Evolutionary conservation across 169 alveolate genomes (phyloP).

Genomic region (Theileria orientalis): DNA sequence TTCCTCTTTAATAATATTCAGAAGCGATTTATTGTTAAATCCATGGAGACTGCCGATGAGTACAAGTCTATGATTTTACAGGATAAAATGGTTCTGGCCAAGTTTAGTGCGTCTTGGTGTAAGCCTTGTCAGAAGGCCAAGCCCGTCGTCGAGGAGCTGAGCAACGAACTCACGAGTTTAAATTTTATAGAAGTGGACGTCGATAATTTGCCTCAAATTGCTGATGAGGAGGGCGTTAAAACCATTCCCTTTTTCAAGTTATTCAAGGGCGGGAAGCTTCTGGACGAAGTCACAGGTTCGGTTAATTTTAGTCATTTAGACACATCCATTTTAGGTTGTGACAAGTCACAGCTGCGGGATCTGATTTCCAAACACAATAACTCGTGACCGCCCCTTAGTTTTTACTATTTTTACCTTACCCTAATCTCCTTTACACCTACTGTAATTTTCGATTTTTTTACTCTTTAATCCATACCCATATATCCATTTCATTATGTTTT

Average conservation of each 20-base stretch:
- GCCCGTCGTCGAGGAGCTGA: conserved; percentile 66
- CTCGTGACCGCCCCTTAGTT: background rate
- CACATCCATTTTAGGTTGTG: conserved; percentile 19
- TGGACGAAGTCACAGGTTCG: conserved; percentile 54
- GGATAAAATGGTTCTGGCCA: conserved; percentile 67
- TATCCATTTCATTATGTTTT: background rate
- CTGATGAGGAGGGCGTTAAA: conserved; percentile 68
- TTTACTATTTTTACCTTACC: background rate
- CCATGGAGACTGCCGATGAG: conserved; percentile 64
- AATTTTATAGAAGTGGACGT: conserved; percentile 63
- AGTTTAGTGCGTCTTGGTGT: conserved; percentile 81
- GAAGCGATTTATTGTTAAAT: conserved; percentile 42
- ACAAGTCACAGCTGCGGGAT: conserved; percentile 23
- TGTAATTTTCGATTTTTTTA: background rate
- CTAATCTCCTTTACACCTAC: background rate
- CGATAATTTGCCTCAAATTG: conserved; percentile 61
- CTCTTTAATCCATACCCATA: background rate
- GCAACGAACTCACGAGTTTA: conserved; percentile 49
- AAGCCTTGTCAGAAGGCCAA: conserved; percentile 79
- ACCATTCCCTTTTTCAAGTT: conserved; percentile 65
- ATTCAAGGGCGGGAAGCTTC: conserved; percentile 52
- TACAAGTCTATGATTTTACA: conserved; percentile 60
- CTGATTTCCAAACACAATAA: conserved; percentile 15
- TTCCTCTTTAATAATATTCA: background rate
- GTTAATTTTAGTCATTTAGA: background rate